Percentiles rank a stretch among this genome's conserved stretches.
Conservation (phyloP, 164 flowering plant species). For the Magnolia sinica region DNA sequence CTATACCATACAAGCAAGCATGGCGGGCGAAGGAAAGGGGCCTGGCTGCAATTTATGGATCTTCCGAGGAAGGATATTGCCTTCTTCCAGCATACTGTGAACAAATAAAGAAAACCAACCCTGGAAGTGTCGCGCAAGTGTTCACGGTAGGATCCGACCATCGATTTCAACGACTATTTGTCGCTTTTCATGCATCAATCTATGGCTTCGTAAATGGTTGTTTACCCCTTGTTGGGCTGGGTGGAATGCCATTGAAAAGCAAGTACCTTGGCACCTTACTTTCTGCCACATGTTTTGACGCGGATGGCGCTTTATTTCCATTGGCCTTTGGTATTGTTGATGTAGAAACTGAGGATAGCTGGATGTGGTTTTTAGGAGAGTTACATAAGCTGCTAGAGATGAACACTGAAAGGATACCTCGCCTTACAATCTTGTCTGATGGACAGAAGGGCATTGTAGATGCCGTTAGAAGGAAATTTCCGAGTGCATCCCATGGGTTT, state of each 20-base stretch:
- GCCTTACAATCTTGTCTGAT: constrained; percentile 55
- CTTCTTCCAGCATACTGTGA: constrained; percentile 73
- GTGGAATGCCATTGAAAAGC: constrained; percentile 59
- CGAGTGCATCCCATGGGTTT: constrained; percentile 48
- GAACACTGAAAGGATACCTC: constrained; percentile 44
- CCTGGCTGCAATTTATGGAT: constrained; percentile 73
- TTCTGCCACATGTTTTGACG: constrained; percentile 71
- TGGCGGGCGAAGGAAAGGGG: constrained; percentile 90
- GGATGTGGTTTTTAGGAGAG: constrained; percentile 81
- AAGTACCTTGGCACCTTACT: constrained; percentile 78
- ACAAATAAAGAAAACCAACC: constrained; percentile 58
- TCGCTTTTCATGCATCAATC: constrained; percentile 60
- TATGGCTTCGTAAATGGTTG: constrained; percentile 75
- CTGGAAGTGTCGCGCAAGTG: constrained; percentile 72
- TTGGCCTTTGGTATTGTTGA: constrained; percentile 85
- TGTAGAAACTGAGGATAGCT: constrained; percentile 71
- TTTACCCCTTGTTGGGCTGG: constrained; percentile 63
- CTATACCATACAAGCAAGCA: constrained; percentile 87
- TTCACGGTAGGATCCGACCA: constrained; percentile 56
- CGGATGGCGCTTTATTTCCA: constrained; percentile 76
- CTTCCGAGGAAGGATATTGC: constrained; percentile 78
- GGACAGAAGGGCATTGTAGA: constrained; percentile 56
- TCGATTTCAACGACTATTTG: constrained; percentile 66
- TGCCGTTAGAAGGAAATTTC: constrained; percentile 59
- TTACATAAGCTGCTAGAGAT: constrained; percentile 57